Percentiles rank a stretch among this genome's conserved stretches.
These are phyloP conservation scores for Phytophthora pluvialis DNA, from an alignment of 352 stramenopile genomes.

Conservation along the genomic window DNA sequence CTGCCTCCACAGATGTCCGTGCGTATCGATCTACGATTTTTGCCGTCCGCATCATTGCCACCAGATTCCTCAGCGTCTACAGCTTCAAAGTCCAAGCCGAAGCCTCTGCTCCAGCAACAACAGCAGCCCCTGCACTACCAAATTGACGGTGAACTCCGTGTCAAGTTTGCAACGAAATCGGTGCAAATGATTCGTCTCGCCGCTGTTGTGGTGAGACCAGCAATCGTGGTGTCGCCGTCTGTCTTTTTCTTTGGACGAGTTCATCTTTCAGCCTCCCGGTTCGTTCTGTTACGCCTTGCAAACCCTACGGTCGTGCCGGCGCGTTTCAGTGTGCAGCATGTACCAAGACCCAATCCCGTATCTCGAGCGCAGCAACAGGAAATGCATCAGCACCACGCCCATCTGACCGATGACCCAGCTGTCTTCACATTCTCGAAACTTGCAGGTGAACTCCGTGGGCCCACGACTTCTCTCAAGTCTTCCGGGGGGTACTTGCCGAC, in stretches of 20 bases:
- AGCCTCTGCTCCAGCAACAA: slow-evolving; percentile 18
- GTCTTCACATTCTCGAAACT: slow-evolving; percentile 65
- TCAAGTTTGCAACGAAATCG: slow-evolving; percentile 74
- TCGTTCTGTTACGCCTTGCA: slow-evolving; percentile 53
- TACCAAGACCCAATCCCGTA: slow-evolving; percentile 55
- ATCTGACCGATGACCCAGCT: slow-evolving; percentile 60
- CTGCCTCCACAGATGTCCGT: slow-evolving; percentile 73
- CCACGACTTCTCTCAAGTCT: slow-evolving; percentile 64
- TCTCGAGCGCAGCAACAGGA: slow-evolving; percentile 68
- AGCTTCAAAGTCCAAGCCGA: slow-evolving; percentile 23
- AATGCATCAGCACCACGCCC: slow-evolving; percentile 52
- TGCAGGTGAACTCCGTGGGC: slow-evolving; percentile 53
- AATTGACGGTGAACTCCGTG: slow-evolving; percentile 57
- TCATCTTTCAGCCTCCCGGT: slow-evolving; percentile 51
- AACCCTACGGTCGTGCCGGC: slow-evolving; percentile 75
- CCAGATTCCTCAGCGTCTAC: slow-evolving; percentile 5
- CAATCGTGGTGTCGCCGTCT: slow-evolving; percentile 68
- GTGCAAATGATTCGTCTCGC: slow-evolving; percentile 65
- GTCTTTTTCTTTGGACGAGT: slow-evolving; percentile 73
- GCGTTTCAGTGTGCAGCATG: slow-evolving; percentile 59
- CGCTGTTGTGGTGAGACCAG: slow-evolving; percentile 53
- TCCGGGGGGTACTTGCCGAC: slow-evolving; percentile 48
- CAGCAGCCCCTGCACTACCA: slow-evolving; percentile 31
- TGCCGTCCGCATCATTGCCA: slow-evolving; percentile 33
- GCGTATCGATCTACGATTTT: slow-evolving; percentile 69